Base-by-base conservation (phyloP, 371 early-diverging fungal genomes). In the Polyrhizophydium stewartii region DNA sequence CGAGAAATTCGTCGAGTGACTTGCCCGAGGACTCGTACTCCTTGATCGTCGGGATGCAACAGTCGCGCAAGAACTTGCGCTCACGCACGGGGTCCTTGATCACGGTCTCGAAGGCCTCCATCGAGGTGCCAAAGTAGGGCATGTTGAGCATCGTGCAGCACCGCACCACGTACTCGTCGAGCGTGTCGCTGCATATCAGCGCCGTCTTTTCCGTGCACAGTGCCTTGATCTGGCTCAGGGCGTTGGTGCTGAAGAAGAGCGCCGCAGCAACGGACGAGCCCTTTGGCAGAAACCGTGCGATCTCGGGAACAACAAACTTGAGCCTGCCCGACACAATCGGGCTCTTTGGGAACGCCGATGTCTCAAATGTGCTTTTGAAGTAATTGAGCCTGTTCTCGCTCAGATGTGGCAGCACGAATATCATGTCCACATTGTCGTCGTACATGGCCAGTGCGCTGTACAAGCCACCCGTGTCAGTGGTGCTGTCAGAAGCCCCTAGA, bases 31-130 rank as follows among this genome's bases (percentile, higher is more conserved):
- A 6, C 24, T 53, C 53, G 24, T 32, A 53, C 53, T 53, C 53
- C n/a, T 53, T 53, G 53, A 53, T 53, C n/a, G 32, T 32, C n/a
- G 53, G 53, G n/a, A 53, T 53, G 35, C 53, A 53, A n/a, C 32
- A 53, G 53, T 53, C 53, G 6, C 30, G 32, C 16, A 53, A 27
- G 25, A 53, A 53, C 35, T 53, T 53, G 30, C 53, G 53, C 53
- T 53, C 53, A 5, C 53, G 30, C 5, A n/a, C 30, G 3, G 32
- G 21, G 16, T 53, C 35, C 5, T n/a, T 5, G 10, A n/a, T 53
- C 5, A 53, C n/a, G 7, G 30, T 35, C 5, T 35, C 35, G 32
- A 12, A 53, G 9, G 53, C 30, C 32, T 53, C 53, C 10, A 25
- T 5, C 5, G 27, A 25, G 2, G 53, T 53, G 12, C 53, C 53